These are phyloP conservation scores for Colletotrichum coccodes DNA, from an alignment of 2,329 filamentous ascomycete genomes.

Conservation along the genomic window DNA sequence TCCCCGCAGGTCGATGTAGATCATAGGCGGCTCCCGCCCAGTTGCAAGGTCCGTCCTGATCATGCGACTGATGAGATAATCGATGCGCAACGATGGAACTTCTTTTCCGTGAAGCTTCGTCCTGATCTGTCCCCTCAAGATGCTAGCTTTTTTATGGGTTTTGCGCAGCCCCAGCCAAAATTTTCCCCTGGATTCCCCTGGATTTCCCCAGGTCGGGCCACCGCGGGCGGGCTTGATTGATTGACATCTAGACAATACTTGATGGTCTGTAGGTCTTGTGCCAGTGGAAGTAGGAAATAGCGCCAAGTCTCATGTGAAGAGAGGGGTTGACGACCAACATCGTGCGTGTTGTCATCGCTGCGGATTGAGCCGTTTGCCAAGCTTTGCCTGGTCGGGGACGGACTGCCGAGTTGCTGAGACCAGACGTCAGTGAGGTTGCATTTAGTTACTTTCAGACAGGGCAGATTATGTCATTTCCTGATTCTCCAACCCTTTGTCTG, in stretches of 20 bases:
- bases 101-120: background rate
- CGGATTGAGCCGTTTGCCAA: background rate
- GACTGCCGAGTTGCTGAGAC: background rate
- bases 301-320: background rate
- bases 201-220: conserved; percentile 5
- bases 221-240: background rate
- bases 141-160: background rate
- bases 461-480: background rate
- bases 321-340: background rate
- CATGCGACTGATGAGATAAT: conserved; percentile 13
- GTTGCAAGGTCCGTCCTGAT: conserved; percentile 5
- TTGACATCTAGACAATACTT: background rate
- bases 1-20: background rate
- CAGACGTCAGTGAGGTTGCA: conserved; percentile 6
- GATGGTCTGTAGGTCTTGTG: background rate
- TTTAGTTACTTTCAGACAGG: background rate
- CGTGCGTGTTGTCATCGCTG: background rate
- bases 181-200: background rate
- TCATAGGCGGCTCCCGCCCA: conserved; percentile 7
- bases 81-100: background rate
- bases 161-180: background rate
- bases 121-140: background rate
- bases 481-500: background rate
- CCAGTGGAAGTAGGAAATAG: background rate
- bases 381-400: background rate